Percentiles rank a stretch among this genome's conserved stretches.
These are phyloP conservation scores for Glycine soja DNA, from an alignment of 306 rosid genomes.

Conservation along the genomic window DNA sequence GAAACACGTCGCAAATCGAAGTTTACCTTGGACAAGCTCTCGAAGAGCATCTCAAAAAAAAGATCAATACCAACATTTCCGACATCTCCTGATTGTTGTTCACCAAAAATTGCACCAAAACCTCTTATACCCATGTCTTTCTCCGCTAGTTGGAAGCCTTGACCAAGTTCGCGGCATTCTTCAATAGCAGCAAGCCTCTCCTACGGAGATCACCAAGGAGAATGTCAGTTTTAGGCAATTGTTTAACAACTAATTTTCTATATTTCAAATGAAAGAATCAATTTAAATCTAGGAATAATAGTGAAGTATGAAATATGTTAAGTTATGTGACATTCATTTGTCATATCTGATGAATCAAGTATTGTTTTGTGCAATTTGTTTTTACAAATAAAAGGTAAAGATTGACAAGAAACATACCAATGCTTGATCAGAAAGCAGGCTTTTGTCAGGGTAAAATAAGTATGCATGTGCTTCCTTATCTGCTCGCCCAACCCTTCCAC, in stretches of 20 bases:
- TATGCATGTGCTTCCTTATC: conserved; percentile 96
- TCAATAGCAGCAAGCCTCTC: conserved; percentile 95
- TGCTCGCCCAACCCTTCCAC: conserved; percentile 98
- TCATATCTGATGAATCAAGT: conserved; percentile 23
- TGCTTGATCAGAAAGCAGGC: conserved; percentile 77
- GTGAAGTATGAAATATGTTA: neutral
- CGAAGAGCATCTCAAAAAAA: conserved; percentile 98
- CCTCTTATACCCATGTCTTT: conserved; percentile 98
- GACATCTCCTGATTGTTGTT: conserved; percentile 95
- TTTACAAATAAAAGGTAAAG: conserved; percentile 29
- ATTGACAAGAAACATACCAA: conserved; percentile 64
- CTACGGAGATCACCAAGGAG: conserved; percentile 57
- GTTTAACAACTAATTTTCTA: conserved; percentile 34
- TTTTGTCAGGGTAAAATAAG: conserved; percentile 87
- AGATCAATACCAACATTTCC: conserved; percentile 97
- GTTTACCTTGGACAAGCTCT: conserved; percentile 91
- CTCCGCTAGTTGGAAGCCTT: conserved; percentile 98
- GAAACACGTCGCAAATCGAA: conserved; percentile 37
- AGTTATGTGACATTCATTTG: neutral
- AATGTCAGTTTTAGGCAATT: conserved; percentile 47
- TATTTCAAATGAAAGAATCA: conserved; percentile 30
- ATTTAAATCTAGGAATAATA: conserved; percentile 24
- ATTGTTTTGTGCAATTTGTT: conserved; percentile 32
- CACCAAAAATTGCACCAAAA: conserved; percentile 94
- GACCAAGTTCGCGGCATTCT: conserved; percentile 95